phyloP scores from a whole-genome alignment of 2,329 filamentous ascomycete species.

The Cladosporium sp. region DNA sequence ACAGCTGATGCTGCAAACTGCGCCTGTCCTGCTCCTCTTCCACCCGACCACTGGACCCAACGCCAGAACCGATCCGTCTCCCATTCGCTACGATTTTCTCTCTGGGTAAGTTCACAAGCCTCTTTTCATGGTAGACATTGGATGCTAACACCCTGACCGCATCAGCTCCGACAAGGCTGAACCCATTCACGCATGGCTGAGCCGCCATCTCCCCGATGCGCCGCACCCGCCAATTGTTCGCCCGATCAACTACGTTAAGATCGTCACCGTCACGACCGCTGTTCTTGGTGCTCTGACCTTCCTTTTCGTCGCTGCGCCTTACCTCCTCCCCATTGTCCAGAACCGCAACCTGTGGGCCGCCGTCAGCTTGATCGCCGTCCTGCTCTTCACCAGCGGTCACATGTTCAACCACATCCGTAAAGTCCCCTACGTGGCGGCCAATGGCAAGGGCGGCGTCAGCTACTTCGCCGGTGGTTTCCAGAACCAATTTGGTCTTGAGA shows the following conservation, averaged over 20 bases:
- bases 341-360: slow-evolving; percentile 94
- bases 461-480: slow-evolving; percentile 93
- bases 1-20: slow-evolving; percentile 88
- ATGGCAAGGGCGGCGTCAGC: slow-evolving; percentile 77
- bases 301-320: slow-evolving; percentile 67
- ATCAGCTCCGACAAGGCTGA: slow-evolving; percentile 56
- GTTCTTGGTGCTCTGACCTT: slow-evolving; percentile 65
- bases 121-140: not conserved
- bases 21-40: slow-evolving; percentile 83
- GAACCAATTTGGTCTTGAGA: slow-evolving; percentile 89
- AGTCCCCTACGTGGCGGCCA: slow-evolving; percentile 82
- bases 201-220: slow-evolving; percentile 66
- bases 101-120: slow-evolving; percentile 55
- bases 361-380: slow-evolving; percentile 78
- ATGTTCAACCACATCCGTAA: slow-evolving; percentile 99
- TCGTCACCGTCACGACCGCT: slow-evolving; percentile 63
- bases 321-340: slow-evolving; percentile 73
- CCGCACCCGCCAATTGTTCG: slow-evolving; percentile 74
- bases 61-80: slow-evolving; percentile 64
- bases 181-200: slow-evolving; percentile 71
- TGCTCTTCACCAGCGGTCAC: slow-evolving; percentile 91
- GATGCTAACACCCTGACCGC: slow-evolving; percentile 5
- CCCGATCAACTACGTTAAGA: slow-evolving; percentile 80
- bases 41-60: slow-evolving; percentile 77
- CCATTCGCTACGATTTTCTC: slow-evolving; percentile 79